Evolutionary conservation across 768 basidiomycete species (phyloP), one percentile per base, ranked within the genome.

Genomic region (Coprinopsis marcescibilis): DNA sequence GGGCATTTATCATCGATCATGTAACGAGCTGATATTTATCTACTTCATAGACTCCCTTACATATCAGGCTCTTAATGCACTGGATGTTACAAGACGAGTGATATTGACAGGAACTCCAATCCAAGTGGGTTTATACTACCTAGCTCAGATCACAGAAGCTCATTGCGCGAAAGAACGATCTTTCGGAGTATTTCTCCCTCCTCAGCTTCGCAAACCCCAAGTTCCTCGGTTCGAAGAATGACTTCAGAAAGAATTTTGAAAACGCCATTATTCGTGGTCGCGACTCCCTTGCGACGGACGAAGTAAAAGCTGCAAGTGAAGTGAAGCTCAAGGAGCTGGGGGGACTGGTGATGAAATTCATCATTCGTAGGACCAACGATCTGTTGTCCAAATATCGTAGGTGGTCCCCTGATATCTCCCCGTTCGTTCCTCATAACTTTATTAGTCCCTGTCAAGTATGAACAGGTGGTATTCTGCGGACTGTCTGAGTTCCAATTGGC

Each of bases 381-480:
- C 67, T 97, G 17, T 71, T 97, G 33, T 94, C 92, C 11, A 97
- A 97, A 70, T 97, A 97, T 58, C 65, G 93, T 94, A 51, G 54
- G 90, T 79, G 8, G 2, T 26, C 23, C 23, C 17, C 19, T 11
- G 29, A 14, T 36, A n/a, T 12, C 37, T 15, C 34, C n/a, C 36
- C 13, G 35, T 55, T 49, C 38, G 19, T 30, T 14, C 50, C 47
- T 38, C 54, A 46, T 47, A 27, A 52, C 35, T 10, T 20, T 39
- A 43, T 1, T 57, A 98, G 95, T 99, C 23, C 96, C 96, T 7
- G 91, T 99, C 67, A 99, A 99, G 64, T 98, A 98, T 67, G 96
- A 98, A 62, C 92, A 97, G 50, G 88, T 97, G 51, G 93, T 97
- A 0, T 97, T 96, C 65, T 97, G 93, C 61, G 75, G 79, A 33